A percentile compares a stretch with the other conserved stretches of the same genome.
phyloP scores from a whole-genome alignment of 495 filamentous ascomycete species.

The Penicillium tannophilum region DNA sequence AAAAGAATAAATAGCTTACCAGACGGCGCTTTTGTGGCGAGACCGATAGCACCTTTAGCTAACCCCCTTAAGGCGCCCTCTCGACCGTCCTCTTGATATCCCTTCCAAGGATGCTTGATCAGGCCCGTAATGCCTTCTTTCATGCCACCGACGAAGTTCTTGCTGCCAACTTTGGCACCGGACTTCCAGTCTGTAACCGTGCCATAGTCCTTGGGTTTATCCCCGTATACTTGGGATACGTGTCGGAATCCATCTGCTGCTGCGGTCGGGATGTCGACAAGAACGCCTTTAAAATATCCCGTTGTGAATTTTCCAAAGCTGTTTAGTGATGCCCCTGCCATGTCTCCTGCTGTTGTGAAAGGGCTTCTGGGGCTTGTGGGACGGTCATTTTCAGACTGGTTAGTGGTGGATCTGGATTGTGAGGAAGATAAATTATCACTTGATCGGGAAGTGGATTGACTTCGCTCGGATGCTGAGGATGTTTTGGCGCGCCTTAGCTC shows the following conservation, averaged over 20 bases:
- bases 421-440: not conserved
- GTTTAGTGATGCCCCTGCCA: constrained; percentile 32
- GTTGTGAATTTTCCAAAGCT: constrained; percentile 37
- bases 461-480: not conserved
- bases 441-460: constrained; percentile 10
- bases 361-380: constrained; percentile 5
- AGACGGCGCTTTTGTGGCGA: constrained; percentile 62
- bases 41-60: constrained; percentile 71
- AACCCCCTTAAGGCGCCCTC: constrained; percentile 65
- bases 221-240: constrained; percentile 75
- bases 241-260: constrained; percentile 82
- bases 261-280: constrained; percentile 71
- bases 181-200: constrained; percentile 40
- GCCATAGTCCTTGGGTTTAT: constrained; percentile 46
- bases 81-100: constrained; percentile 58
- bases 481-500: constrained; percentile 23
- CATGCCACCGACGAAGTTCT: constrained; percentile 71
- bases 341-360: constrained; percentile 21
- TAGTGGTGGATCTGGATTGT: not conserved
- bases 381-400: not conserved
- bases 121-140: constrained; percentile 74
- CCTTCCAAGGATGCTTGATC: constrained; percentile 63
- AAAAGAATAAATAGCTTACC: constrained; percentile 16
- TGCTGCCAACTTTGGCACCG: constrained; percentile 33
- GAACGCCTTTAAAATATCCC: constrained; percentile 30